A percentile compares a stretch with the other conserved stretches of the same genome.
Evolutionary conservation across 1,139 yeast species (phyloP).

Genomic region (Scheffersomyces segobiensis): DNA sequence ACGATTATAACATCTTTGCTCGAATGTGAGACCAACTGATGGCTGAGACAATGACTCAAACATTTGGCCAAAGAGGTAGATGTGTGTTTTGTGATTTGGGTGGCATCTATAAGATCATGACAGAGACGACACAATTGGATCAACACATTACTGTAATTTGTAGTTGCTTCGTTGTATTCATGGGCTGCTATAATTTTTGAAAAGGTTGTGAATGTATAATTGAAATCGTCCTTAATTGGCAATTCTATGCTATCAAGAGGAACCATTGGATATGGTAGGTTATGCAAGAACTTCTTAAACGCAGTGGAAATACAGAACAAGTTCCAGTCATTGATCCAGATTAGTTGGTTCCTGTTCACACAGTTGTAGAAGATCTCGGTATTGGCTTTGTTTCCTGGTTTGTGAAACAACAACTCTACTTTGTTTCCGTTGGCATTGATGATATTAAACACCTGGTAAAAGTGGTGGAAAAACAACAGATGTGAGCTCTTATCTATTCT

Average conservation of each 20-base stretch:
- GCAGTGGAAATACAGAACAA: slow-evolving; percentile 57
- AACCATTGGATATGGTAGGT: slow-evolving; percentile 46
- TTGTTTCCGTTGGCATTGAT: slow-evolving; percentile 43
- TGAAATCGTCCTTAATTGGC: slow-evolving; percentile 49
- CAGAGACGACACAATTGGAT: slow-evolving; percentile 45
- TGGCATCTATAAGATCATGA: slow-evolving; percentile 28
- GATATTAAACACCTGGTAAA: slow-evolving; percentile 51
- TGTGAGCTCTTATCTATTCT: slow-evolving; percentile 21
- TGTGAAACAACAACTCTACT: slow-evolving; percentile 53
- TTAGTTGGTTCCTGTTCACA: slow-evolving; percentile 53
- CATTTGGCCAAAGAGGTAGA: slow-evolving; percentile 47
- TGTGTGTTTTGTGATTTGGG: slow-evolving; percentile 45
- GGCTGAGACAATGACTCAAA: slow-evolving; percentile 52
- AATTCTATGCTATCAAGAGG: slow-evolving; percentile 42
- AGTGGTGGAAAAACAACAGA: slow-evolving; percentile 42
- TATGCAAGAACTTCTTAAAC: slow-evolving; percentile 49
- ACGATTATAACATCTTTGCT: slow-evolving; percentile 49
- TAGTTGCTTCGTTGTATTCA: slow-evolving; percentile 3
- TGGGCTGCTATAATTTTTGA: slow-evolving; percentile 24
- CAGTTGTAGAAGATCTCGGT: slow-evolving; percentile 53
- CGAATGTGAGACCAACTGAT: slow-evolving; percentile 46
- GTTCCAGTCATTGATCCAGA: slow-evolving; percentile 66
- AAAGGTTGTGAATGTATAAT: slow-evolving; percentile 39
- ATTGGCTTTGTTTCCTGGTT: slow-evolving; percentile 57
- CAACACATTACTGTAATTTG: slow-evolving; percentile 26